Evolutionary conservation across 2,329 filamentous ascomycete genomes (phyloP), one percentile per base, ranked within the genome.

Genomic region (Rutstroemia sp.): DNA sequence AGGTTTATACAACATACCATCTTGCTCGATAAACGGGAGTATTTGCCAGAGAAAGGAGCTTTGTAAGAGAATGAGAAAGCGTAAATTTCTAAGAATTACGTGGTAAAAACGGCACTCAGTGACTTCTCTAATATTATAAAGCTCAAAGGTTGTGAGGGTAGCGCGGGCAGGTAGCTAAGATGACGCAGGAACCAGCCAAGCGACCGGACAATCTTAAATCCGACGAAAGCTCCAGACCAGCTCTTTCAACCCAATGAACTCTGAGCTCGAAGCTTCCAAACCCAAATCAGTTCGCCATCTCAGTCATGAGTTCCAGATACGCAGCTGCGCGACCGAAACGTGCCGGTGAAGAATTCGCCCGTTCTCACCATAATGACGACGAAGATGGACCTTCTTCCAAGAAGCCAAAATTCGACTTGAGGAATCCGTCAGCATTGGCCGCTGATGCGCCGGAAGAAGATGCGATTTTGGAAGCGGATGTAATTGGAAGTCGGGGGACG

Each of bases 341-440:
- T 62, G 87, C 83, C 4, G 88, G 86, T 65, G 91, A 96, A 74
- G 83, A 86, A 65, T 95, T 88, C 69, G 84, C 87, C 46, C 85
- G 89, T 57, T 84, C 83, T 17, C 84, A 92, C 70, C 85, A 89
- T 67, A 75, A 80, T 63, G 79, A 84, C 49, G 71, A 74, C 53
- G 68, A 67, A 39, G 62, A 65, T 52, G 71, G 70, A 51, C 76
- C 78, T 49, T 74, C 78, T 30, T 69, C 76, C 52, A 95, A 95
- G 71, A 92, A 91, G 68, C 87, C 90, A 58, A 90, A 89, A 67
- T 99, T 99, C 73, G 94, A 99, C 71, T 77, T 94, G 53, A 89
- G 94, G 62, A 97, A 99, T 69, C 94, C 94, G 3, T 96, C 92
- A 16, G 91, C 89, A 0, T 82, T 99, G 4, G 92, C 90, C 2